Base-by-base conservation (phyloP, 2,329 filamentous ascomycete species). In the Monilinia vaccinii-corymbosi region DNA sequence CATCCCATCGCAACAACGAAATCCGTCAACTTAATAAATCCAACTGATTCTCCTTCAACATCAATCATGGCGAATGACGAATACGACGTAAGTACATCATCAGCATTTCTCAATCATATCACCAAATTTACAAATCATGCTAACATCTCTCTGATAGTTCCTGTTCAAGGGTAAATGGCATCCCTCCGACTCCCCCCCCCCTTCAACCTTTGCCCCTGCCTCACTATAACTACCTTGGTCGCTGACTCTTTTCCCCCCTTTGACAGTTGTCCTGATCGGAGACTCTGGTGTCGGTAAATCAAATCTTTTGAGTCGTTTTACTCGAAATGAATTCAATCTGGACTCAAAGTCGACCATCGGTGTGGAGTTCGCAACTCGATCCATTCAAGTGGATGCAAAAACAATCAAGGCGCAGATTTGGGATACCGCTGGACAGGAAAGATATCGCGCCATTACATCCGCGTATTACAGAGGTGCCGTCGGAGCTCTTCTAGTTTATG, bases 321-420 rank as follows among this genome's bases (percentile, higher is more conserved):
- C 94, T 71, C 91, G 94, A 75, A 97, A 99, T 78, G 94, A 99
- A 79, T 99, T 99, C 88, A 97, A 97, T 79, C 84, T 97, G 68
- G 94, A 99, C 79, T 96, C 93, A 76, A 97, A 99, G 85, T 97
- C 94, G 66, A 99, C 94, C 70, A 99, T 99, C 78, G 94, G 94
- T 72, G 94, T 99, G 76, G 94, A 99, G 79, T 99, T 99, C 75
- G 94, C 95, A 71, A 99, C 94, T 70, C 87, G 94, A 66, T 97
- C 91, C 69, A 99, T 99, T 75, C 93, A 97, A 78, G 94, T 99
- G 72, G 94, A 99, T 78, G 89, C 89, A 73, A 99, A 99, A 84
- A 99, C 94, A 66, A 99, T 99, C 86, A 99, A 99, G 83, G 94
- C 94, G 70, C 94, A 99, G 81, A 99, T 99, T 73, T 99, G 95